Evolutionary conservation across 345 rosid genomes (phyloP).

Genomic region (Durio zibethinus): DNA sequence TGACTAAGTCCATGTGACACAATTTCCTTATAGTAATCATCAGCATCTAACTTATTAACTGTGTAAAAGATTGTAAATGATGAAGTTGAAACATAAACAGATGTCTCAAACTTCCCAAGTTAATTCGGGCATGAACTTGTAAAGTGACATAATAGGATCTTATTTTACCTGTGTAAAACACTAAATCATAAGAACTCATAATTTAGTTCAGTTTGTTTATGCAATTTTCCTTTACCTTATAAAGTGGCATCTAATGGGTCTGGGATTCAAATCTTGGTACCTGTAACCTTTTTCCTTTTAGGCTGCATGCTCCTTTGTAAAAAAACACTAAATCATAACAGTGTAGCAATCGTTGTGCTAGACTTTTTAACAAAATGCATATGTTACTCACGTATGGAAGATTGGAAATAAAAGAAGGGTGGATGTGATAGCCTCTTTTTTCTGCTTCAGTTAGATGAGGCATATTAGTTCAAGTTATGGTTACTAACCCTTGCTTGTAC

Average conservation of each 20-base stretch:
- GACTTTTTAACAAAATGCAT: neutral
- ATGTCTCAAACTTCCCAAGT: neutral
- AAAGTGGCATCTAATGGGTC: too few relatives aligned
- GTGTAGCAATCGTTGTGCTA: neutral
- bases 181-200: too few relatives aligned
- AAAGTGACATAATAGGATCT: neutral
- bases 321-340: neutral
- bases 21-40: neutral
- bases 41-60: neutral
- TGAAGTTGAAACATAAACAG: neutral
- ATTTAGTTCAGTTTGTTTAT: too few relatives aligned
- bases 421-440: too few relatives aligned
- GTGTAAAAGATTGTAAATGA: neutral
- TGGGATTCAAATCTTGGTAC: too few relatives aligned
- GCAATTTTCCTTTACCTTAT: too few relatives aligned
- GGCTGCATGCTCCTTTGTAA: too few relatives aligned
- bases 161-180: neutral
- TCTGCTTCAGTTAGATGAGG: neutral
- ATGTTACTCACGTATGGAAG: neutral
- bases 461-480: neutral
- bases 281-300: too few relatives aligned
- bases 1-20: neutral
- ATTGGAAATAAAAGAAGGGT: neutral
- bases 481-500: neutral
- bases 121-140: neutral